Percentiles rank a stretch among this genome's conserved stretches.
Evolutionary conservation across 176 grass and related monocot genomes (phyloP).

Genomic region (bread wheat (Triticum aestivum)): DNA sequence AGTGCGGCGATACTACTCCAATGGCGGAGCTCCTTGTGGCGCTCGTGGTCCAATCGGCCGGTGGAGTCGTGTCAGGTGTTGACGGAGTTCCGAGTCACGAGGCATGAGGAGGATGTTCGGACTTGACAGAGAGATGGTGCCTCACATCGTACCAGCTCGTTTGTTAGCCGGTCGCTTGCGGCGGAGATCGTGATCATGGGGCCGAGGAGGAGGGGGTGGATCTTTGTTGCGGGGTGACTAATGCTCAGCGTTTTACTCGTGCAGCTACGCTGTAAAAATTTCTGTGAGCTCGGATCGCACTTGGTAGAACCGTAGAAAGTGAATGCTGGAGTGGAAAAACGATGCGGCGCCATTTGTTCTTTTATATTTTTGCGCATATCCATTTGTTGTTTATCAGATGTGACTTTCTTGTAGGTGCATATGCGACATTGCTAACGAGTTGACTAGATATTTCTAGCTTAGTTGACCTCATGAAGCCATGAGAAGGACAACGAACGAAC

Average conservation of each 20-base stretch:
- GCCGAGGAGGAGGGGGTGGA: neutral
- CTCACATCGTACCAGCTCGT: neutral
- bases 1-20: constrained; percentile 22
- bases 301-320: constrained; percentile 2
- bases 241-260: constrained; percentile 4
- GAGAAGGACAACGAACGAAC: neutral
- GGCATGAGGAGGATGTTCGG: neutral
- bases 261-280: neutral
- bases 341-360: neutral
- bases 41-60: neutral
- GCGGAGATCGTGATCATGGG: neutral
- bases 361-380: too few relatives aligned
- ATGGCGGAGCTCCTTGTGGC: neutral
- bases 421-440: neutral
- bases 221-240: neutral
- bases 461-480: neutral
- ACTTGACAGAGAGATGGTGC: neutral
- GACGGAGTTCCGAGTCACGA: neutral
- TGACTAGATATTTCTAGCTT: neutral
- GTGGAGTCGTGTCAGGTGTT: neutral
- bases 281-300: constrained; percentile 11
- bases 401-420: neutral
- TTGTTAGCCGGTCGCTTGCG: neutral
- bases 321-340: neutral
- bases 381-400: neutral